Conservation (phyloP, 257 asterid genomes). For the Nicotiana tomentosiformis region DNA sequence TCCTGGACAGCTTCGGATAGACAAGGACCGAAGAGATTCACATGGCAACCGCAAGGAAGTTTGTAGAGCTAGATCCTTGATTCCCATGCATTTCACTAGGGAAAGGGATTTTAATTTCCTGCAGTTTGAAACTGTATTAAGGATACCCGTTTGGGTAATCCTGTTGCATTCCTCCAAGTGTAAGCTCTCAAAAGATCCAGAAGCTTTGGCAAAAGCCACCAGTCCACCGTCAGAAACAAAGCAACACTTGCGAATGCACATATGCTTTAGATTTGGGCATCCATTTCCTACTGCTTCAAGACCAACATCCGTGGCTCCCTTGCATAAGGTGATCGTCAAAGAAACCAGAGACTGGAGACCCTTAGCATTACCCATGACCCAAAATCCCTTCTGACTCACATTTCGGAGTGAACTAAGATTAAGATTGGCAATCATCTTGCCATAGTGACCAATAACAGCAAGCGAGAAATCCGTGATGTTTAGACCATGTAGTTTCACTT, state of each 20-base stretch:
- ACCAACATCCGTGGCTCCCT: slow-evolving; percentile 11
- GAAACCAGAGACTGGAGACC: slow-evolving; percentile 13
- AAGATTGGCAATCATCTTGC: slow-evolving; percentile 15
- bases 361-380: slow-evolving; percentile 21
- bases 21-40: slow-evolving; percentile 19
- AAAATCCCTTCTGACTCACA: slow-evolving; percentile 21
- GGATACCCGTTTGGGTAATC: slow-evolving; percentile 13
- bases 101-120: slow-evolving; percentile 7
- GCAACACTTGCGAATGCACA: slow-evolving; percentile 17
- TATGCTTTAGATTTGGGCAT: slow-evolving; percentile 9
- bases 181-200: slow-evolving; percentile 9
- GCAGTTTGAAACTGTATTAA: slow-evolving; percentile 11
- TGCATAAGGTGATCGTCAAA: slow-evolving; percentile 13
- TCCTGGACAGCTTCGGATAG: slow-evolving; percentile 21
- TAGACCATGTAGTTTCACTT: slow-evolving; percentile 13
- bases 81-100: slow-evolving; percentile 9
- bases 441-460: slow-evolving; percentile 20
- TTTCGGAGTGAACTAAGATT: slow-evolving; percentile 10
- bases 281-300: slow-evolving; percentile 19
- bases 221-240: slow-evolving; percentile 13
- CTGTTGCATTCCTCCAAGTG: slow-evolving; percentile 20
- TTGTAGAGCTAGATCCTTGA: slow-evolving; percentile 8
- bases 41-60: slow-evolving; percentile 8
- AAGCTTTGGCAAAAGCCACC: slow-evolving; percentile 11
- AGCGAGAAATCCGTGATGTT: slow-evolving; percentile 19